These are phyloP conservation scores for Nakazawaea ishiwadae DNA, from an alignment of 805 yeast species.

Conservation along the genomic window DNA sequence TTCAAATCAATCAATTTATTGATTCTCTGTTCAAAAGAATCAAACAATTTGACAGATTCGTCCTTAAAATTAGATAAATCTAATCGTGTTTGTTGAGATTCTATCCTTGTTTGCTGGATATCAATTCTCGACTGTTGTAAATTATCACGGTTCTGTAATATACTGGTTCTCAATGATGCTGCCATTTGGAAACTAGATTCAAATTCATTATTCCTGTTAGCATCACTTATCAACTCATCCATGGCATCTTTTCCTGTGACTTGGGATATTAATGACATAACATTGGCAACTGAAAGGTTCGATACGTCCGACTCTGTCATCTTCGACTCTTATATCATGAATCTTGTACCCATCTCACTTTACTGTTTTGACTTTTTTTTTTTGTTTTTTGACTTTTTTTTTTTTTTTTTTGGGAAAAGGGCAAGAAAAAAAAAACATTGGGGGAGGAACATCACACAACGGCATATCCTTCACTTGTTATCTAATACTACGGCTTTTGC, in stretches of 20 bases:
- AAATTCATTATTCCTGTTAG: not conserved
- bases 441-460: not conserved
- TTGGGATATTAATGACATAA: too few relatives aligned
- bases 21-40: not conserved
- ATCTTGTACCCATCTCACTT: too few relatives aligned
- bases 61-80: conserved; percentile 6
- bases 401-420: too few relatives aligned
- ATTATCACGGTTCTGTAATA: conserved; percentile 3
- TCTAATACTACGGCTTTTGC: too few relatives aligned
- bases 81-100: conserved; percentile 9
- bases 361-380: too few relatives aligned
- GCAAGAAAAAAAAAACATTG: too few relatives aligned
- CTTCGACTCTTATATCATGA: too few relatives aligned
- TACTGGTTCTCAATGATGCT: not conserved
- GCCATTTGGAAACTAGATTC: not conserved
- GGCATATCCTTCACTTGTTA: too few relatives aligned
- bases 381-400: too few relatives aligned
- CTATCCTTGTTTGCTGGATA: conserved; percentile 10
- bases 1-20: conserved; percentile 2
- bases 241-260: too few relatives aligned
- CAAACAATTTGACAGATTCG: conserved; percentile 3
- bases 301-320: too few relatives aligned
- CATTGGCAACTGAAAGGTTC: too few relatives aligned
- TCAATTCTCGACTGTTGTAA: conserved; percentile 9
- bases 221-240: not conserved